Base-by-base conservation (phyloP, 169 alveolate genomes). In the Cyclospora cayetanensis region DNA sequence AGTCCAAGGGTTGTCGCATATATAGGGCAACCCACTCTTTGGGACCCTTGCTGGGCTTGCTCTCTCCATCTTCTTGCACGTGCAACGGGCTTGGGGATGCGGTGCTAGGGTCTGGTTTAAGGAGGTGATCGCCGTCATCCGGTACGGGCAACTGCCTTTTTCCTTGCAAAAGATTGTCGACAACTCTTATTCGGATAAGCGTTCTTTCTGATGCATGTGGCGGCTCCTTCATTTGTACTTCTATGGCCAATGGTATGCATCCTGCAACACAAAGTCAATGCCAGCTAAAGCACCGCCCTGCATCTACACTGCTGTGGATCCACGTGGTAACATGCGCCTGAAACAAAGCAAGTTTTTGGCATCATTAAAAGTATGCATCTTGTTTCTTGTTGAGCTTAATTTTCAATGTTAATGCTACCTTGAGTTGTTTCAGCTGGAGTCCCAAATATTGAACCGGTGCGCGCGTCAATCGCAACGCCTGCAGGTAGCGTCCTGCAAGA, bases 401-500 rank as follows among this genome's bases (percentile, higher is more conserved):
- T n/a, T n/a, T n/a, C n/a, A n/a, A n/a, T n/a, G n/a, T n/a, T n/a
- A n/a, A n/a, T n/a, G n/a, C n/a, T 1, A 79, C 88, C 88, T 79
- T 31, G 43, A 15, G 88, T 79, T 50, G 29, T n/a, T 50, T 46
- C 72, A 43, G 31, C 50, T 31, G 88, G 88, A 39, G 88, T 79
- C 70, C 88, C 88, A 50, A 79, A 79, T 79, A 79, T 79, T 50
- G 88, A 66, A 15, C 88, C 88, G 27, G 88, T 79, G 88, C 70
- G 50, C 88, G 70, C 22, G 88, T 79, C 88, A 18, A 79, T 79
- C 35, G 88, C 70, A 27, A 79, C 41, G 52, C 88, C 88, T 46
- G 88, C 72, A 79, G 88, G 88, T 27, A 79, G 18, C 50, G 37
- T 79, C 88, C 88, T 79, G 46, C 25, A 46, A 46, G 20, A 46